Conservation (phyloP, 129 eudicot genomes). For the Daucus carota region DNA sequence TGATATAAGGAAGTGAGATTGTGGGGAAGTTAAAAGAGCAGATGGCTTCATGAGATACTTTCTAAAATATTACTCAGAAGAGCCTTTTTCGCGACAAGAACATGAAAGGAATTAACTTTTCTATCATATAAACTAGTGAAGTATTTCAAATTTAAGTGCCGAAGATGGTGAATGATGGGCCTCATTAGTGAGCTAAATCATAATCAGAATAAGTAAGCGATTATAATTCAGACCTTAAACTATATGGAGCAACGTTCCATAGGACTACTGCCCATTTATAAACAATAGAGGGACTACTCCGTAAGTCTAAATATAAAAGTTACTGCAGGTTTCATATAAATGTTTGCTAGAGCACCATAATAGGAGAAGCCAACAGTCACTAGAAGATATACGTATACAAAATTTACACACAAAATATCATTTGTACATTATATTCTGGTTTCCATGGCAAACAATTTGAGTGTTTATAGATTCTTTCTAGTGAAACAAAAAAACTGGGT, state of each 20-base stretch:
- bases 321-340: background rate
- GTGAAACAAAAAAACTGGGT: background rate
- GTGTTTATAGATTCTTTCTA: background rate
- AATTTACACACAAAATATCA: background rate
- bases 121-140: background rate
- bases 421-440: background rate
- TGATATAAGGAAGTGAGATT: slow-evolving; percentile 13
- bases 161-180: background rate
- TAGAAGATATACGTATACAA: background rate
- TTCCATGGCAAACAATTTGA: background rate
- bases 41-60: background rate
- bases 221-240: background rate
- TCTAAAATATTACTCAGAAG: background rate
- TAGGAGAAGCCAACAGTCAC: background rate
- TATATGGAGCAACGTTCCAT: background rate
- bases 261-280: background rate
- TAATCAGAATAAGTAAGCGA: background rate
- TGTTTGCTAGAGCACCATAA: background rate
- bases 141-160: background rate
- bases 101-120: background rate
- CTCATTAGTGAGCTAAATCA: background rate
- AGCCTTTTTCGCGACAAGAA: background rate
- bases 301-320: background rate
- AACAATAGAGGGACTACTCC: background rate
- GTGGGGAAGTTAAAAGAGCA: background rate